Evolutionary conservation across 2,329 filamentous ascomycete species (phyloP).

Genomic region (Nemania diffusa): DNA sequence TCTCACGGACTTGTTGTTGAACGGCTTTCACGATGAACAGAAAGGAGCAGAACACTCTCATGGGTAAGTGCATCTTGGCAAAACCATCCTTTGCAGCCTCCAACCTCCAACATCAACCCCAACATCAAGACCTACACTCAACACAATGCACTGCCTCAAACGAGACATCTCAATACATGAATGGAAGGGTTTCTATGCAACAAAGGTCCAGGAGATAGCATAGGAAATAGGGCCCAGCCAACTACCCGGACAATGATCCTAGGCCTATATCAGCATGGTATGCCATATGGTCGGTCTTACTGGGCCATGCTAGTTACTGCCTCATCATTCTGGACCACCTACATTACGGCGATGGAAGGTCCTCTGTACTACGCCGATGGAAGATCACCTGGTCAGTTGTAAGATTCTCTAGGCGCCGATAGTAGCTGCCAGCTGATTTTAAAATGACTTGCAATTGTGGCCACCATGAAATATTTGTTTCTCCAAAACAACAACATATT

Average conservation of each 20-base stretch:
- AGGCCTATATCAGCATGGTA: not conserved
- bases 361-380: too few relatives aligned
- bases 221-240: not conserved
- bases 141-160: not conserved
- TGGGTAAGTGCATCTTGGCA: conserved; percentile 41
- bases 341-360: too few relatives aligned
- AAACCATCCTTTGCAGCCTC: not conserved
- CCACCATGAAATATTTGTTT: not conserved
- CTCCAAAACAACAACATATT: not conserved
- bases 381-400: not conserved
- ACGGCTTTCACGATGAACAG: conserved; percentile 41
- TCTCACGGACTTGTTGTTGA: not conserved
- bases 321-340: not conserved
- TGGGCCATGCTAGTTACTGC: not conserved
- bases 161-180: not conserved
- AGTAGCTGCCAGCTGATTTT: not conserved
- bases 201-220: not conserved
- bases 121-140: not conserved
- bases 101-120: not conserved
- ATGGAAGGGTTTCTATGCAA: not conserved
- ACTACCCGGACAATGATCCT: too few relatives aligned
- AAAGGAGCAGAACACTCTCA: conserved; percentile 43
- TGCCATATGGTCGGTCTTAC: too few relatives aligned
- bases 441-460: not conserved
- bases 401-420: not conserved